Evolutionary conservation across 306 rosid genomes (phyloP).

Genomic region (Ochetophila trinervis): DNA sequence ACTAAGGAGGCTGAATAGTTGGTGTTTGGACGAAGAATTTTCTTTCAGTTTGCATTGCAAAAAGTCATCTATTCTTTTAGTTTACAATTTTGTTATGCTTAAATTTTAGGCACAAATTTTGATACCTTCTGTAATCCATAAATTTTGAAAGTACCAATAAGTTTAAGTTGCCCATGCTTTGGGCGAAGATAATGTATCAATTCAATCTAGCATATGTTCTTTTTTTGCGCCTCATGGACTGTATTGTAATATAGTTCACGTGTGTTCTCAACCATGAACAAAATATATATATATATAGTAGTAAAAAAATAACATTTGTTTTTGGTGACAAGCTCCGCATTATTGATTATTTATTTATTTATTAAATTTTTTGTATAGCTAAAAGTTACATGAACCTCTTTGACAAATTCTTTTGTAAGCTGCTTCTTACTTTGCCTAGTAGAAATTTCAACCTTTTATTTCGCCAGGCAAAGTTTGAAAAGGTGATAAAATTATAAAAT

Average conservation of each 20-base stretch:
- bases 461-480: neutral
- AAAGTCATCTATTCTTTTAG: neutral
- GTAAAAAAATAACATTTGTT: neutral
- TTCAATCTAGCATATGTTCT: neutral
- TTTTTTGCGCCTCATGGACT: too few relatives aligned
- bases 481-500: neutral
- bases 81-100: constrained; percentile 23
- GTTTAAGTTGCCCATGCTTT: constrained; percentile 13
- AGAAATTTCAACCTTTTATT: too few relatives aligned
- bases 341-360: neutral
- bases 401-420: too few relatives aligned
- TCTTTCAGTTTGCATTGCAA: constrained; percentile 20
- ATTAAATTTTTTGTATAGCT: too few relatives aligned
- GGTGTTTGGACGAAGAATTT: constrained; percentile 8
- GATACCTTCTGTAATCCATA: constrained; percentile 28
- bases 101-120: constrained; percentile 22
- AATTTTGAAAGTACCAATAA: constrained; percentile 41
- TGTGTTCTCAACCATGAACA: neutral
- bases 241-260: constrained; percentile 13
- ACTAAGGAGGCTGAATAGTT: constrained; percentile 51
- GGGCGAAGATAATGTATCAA: constrained; percentile 20
- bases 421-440: too few relatives aligned
- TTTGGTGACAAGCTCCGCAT: too few relatives aligned
- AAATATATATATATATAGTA: too few relatives aligned
- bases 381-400: too few relatives aligned